Base-by-base conservation (phyloP, 2,329 filamentous ascomycete species). In the Thielaviopsis euricoi region DNA sequence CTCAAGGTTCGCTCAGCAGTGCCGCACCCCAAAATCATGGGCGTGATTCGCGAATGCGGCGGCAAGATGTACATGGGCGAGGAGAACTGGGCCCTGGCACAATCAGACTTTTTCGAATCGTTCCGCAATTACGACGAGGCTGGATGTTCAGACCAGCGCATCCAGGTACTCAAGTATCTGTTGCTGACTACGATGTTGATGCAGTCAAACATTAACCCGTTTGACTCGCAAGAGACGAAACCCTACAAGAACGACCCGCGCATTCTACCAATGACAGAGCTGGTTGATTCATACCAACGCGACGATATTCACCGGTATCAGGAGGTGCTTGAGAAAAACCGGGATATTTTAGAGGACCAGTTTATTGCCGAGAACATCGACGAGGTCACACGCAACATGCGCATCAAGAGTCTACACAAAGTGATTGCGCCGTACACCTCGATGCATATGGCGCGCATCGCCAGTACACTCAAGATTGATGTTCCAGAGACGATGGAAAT, bases 51-150 rank as follows among this genome's bases (percentile, higher is more conserved):
- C 57, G 93, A 98, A 73, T 98, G 93, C 69, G 93, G 93, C 66
- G 93, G 93, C 65, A 98, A 98, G 76, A 98, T 98, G 93, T 90
- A 97, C 74, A 97, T 98, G 93, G 93, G 87, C 70, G 93, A 98
- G 76, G 93, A 97, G 74, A 97, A 97, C 69, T 98, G 93, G 93
- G 89, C 93, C 69, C 88, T 90, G 66, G 93, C 93, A 0, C 90
- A 97, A 71, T 91, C 84, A 65, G 93, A 97, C 74, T 98, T 98
- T 71, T 96, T 96, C 70, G 93, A 98, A 70, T 95, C 91, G 0
- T 98, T 98, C 76, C 87, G 90, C 59, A 97, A 96, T 73, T 98
- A 97, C 73, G 93, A 98, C 68, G 93, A 98, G 74, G 93, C 93
- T 48, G 93, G 93, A 52, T 96, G 90, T 25, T 40, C 55, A 43